Percentiles rank a stretch among this genome's conserved stretches.
Conservation (phyloP, 257 asterid species). For the Nemophila menziesii region DNA sequence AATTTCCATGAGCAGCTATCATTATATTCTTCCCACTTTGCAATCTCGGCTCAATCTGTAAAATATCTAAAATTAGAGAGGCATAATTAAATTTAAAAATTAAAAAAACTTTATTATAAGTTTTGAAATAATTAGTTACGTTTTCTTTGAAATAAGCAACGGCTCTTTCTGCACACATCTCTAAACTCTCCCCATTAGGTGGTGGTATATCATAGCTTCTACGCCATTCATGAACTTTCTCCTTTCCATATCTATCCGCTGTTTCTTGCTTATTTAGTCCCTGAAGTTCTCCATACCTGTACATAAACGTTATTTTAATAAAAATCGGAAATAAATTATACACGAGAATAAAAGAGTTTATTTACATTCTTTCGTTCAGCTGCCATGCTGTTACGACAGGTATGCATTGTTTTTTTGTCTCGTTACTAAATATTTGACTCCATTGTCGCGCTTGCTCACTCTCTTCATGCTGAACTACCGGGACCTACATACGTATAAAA, state of each 20-base stretch:
- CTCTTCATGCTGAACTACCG: conserved; percentile 73
- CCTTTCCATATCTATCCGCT: conserved; percentile 83
- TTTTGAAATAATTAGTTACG: too few species aligned
- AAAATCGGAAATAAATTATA: neutral
- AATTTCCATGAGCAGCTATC: conserved; percentile 98
- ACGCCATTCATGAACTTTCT: conserved; percentile 92
- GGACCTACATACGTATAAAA: conserved; percentile 41
- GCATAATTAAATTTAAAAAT: neutral
- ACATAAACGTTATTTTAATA: conserved; percentile 1
- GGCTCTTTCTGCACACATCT: conserved; percentile 98
- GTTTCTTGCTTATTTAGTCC: conserved; percentile 97
- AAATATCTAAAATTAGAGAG: conserved; percentile 10
- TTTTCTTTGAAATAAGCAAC: conserved; percentile 79
- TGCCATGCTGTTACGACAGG: conserved; percentile 99
- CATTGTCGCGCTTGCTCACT: conserved; percentile 67
- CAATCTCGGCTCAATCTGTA: conserved; percentile 87
- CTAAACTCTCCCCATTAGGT: conserved; percentile 96
- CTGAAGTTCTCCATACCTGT: conserved; percentile 94
- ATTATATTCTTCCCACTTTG: conserved; percentile 64
- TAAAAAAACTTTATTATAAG: conserved; percentile 1
- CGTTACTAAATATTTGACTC: conserved; percentile 92
- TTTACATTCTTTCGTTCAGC: conserved; percentile 88
- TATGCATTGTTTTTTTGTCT: conserved; percentile 71
- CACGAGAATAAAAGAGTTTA: neutral
- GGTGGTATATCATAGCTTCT: conserved; percentile 96